Base-by-base conservation (phyloP, 176 grass and related monocot species). In the Coix lacrymajobi region DNA sequence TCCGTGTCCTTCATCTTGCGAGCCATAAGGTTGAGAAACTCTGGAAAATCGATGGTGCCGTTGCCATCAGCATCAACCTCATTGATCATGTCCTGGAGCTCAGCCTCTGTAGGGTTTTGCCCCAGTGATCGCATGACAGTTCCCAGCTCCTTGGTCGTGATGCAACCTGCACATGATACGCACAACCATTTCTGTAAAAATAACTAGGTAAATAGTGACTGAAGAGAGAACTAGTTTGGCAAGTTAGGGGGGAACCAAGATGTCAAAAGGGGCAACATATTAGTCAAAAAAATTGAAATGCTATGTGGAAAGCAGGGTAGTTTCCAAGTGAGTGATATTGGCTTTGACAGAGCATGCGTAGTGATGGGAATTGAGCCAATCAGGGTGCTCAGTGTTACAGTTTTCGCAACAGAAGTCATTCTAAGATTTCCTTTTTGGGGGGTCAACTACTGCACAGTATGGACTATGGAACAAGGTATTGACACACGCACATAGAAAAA, bases 1-100 rank as follows among this genome's bases (percentile, higher is more conserved):
- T 97, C 94, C 0, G 94, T 94, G 85, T 97, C 94, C 89, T 94
- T 97, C 94, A 97, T 97, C 82, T 97, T 97, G 76, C 94, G 94
- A 62, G 94, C 94, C 94, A 97, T 97, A 77, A 97, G 83, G 28
- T 87, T 97, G 30, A 97, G 94, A 24, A 97, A 97, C 66, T 97
- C 94, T 26, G 94, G 89, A 12, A 97, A 97, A 69, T 97, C 94
- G 1, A 97, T 97, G 56, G 94, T 97, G 14, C 94, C 94, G 1
- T 94, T 97, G 69, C 94, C 94, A 81, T 97, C 94, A 17, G 85
- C 89, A 68, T 97, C 94, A 0, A 97, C 94, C 72, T 97, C 94
- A 13, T 97, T 97, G 82, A 97, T 94, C 94, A 97, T 97, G 89
- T 97, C 94, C 83, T 97, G 89, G 40, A 94, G 94, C 83, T 97